A percentile compares a stretch with the other conserved stretches of the same genome.
phyloP scores from a whole-genome alignment of 371 early-diverging fungal species.

The Mucor piriformis region DNA sequence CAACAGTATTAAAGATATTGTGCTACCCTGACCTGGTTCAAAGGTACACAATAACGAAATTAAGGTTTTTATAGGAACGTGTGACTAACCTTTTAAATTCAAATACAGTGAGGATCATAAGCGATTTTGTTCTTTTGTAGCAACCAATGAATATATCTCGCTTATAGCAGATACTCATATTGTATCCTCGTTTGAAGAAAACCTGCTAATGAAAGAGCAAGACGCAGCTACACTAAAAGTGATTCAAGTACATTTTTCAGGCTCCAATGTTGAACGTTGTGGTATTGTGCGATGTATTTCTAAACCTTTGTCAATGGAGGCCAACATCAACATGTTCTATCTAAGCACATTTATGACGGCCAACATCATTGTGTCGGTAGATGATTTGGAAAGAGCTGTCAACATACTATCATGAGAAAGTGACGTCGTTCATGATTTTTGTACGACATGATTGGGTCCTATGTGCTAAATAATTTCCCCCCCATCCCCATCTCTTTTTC shows the following conservation, averaged over 20 bases:
- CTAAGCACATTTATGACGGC: slow-evolving; percentile 63
- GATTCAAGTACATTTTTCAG: slow-evolving; percentile 63
- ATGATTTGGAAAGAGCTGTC: slow-evolving; percentile 41
- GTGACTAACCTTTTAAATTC: not conserved
- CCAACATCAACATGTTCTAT: slow-evolving; percentile 60
- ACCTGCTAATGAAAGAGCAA: slow-evolving; percentile 48
- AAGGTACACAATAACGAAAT: slow-evolving; percentile 11
- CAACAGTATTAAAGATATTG: slow-evolving; percentile 52
- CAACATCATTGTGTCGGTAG: slow-evolving; percentile 55
- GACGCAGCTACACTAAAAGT: slow-evolving; percentile 48
- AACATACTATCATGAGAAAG: slow-evolving; percentile 21
- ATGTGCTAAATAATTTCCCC: not conserved
- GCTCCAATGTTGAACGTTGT: slow-evolving; percentile 51
- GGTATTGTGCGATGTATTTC: slow-evolving; percentile 66
- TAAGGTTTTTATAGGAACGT: not conserved
- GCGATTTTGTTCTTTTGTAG: slow-evolving; percentile 63
- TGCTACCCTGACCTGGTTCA: slow-evolving; percentile 51
- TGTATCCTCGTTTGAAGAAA: slow-evolving; percentile 54
- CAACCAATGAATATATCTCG: slow-evolving; percentile 62
- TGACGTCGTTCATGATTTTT: slow-evolving; percentile 2
- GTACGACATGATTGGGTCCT: slow-evolving; percentile 5
- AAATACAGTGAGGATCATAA: slow-evolving; percentile 9
- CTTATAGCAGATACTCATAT: slow-evolving; percentile 60
- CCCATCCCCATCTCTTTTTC: not conserved
- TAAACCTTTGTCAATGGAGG: slow-evolving; percentile 49